phyloP scores from a whole-genome alignment of 192 early-diverging fungal genomes.

The Rhizophagus sp. region DNA sequence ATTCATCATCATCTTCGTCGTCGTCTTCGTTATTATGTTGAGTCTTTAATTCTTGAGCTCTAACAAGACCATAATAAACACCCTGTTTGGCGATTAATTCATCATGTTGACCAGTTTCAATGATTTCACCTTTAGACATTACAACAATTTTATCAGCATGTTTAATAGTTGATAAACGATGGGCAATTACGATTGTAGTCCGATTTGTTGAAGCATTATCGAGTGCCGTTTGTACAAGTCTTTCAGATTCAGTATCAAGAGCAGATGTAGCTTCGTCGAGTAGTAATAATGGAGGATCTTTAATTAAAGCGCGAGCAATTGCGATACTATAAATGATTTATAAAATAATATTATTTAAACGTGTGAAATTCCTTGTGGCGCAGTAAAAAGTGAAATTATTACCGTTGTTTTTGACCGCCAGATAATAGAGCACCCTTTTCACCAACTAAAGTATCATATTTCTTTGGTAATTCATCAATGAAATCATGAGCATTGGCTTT shows the following conservation, averaged over 20 bases:
- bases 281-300: constrained; percentile 70
- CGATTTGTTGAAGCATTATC: constrained; percentile 54
- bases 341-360: not conserved
- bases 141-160: constrained; percentile 58
- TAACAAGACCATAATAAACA: constrained; percentile 55
- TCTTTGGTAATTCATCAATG: constrained; percentile 77
- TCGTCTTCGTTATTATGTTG: constrained; percentile 34
- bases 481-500: constrained; percentile 82
- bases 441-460: constrained; percentile 84
- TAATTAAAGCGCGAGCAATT: constrained; percentile 80
- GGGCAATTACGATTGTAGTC: constrained; percentile 68
- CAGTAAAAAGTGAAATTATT: not conserved
- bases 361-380: not conserved
- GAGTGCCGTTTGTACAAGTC: constrained; percentile 65
- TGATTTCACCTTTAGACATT: not conserved
- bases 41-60: constrained; percentile 58
- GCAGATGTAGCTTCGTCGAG: constrained; percentile 82
- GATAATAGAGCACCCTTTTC: constrained; percentile 57
- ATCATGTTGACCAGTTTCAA: constrained; percentile 46
- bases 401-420: constrained; percentile 54
- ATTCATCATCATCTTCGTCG: constrained; percentile 21
- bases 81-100: constrained; percentile 47
- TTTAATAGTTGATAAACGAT: constrained; percentile 47
- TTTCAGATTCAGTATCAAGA: constrained; percentile 68
- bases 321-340: not conserved